These are phyloP conservation scores for Penicillium griseofulvum DNA, from an alignment of 2,329 filamentous ascomycete species.

Conservation along the genomic window DNA sequence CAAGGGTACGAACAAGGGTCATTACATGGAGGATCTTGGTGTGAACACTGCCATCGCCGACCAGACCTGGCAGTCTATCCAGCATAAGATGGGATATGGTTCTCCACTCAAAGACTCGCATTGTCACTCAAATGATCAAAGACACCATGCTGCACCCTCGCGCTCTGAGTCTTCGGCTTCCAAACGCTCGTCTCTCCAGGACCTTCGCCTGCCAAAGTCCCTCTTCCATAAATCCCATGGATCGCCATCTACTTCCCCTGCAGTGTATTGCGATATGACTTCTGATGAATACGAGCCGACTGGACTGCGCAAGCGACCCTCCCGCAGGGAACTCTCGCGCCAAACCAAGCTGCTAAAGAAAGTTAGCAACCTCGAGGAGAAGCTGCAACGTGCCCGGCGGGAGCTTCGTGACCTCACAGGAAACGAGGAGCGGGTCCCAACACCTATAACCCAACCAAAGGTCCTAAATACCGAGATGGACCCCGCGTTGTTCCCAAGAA, in stretches of 20 bases:
- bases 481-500: conserved; percentile 27
- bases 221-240: conserved; percentile 29
- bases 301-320: conserved; percentile 48
- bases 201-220: conserved; percentile 36
- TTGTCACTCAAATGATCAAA: conserved; percentile 13
- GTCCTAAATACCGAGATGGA: conserved; percentile 25
- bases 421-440: conserved; percentile 30
- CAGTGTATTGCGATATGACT: conserved; percentile 14
- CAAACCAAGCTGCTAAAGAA: conserved; percentile 59
- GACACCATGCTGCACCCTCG: not conserved
- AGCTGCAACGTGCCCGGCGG: conserved; percentile 55
- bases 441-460: conserved; percentile 11
- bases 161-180: conserved; percentile 26
- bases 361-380: conserved; percentile 60
- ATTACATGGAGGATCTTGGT: conserved; percentile 26
- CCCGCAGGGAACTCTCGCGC: conserved; percentile 56
- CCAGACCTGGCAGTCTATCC: conserved; percentile 34
- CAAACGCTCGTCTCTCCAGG: conserved; percentile 35
- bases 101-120: conserved; percentile 13
- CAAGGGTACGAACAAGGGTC: conserved; percentile 40
- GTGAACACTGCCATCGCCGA: conserved; percentile 28
- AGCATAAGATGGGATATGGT: conserved; percentile 31
- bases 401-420: conserved; percentile 53
- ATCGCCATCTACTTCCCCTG: conserved; percentile 26
- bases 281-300: conserved; percentile 26